Percentiles rank a stretch among this genome's conserved stretches.
Evolutionary conservation across 805 yeast species (phyloP).

Genomic region (Ogataea neopini): DNA sequence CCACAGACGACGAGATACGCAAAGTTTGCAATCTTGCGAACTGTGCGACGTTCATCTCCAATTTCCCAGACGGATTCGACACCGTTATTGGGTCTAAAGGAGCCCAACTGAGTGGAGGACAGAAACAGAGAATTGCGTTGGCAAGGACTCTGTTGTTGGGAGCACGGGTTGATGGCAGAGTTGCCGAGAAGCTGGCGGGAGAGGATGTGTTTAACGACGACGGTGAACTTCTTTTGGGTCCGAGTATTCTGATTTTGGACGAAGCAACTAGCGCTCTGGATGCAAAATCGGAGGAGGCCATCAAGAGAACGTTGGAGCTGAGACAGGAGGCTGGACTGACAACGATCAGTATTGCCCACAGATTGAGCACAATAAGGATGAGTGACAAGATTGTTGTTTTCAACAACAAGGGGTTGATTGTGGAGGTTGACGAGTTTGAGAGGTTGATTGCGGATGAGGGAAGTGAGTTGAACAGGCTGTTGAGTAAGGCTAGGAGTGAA

Average conservation of each 20-base stretch:
- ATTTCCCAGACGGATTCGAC: slow-evolving; percentile 79
- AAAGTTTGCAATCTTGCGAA: slow-evolving; percentile 72
- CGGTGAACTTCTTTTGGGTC: slow-evolving; percentile 43
- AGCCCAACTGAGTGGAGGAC: slow-evolving; percentile 91
- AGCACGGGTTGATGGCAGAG: slow-evolving; percentile 19
- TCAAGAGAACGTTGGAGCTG: slow-evolving; percentile 65
- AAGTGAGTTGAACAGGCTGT: slow-evolving; percentile 46
- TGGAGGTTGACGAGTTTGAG: slow-evolving; percentile 65
- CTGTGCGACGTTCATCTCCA: slow-evolving; percentile 63
- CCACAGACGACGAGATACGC: slow-evolving; percentile 58
- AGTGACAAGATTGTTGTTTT: slow-evolving; percentile 81
- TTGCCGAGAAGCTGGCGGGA: slow-evolving; percentile 7
- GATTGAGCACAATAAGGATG: slow-evolving; percentile 83
- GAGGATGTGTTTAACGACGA: slow-evolving; percentile 24
- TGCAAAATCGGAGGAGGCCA: slow-evolving; percentile 82
- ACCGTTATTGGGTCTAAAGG: slow-evolving; percentile 87
- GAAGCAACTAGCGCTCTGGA: slow-evolving; percentile 96
- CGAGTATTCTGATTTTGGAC: slow-evolving; percentile 80
- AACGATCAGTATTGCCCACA: slow-evolving; percentile 87
- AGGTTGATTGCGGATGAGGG: slow-evolving; percentile 47
- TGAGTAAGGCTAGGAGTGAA: slow-evolving; percentile 34
- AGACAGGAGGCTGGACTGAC: slow-evolving; percentile 63
- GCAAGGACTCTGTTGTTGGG: slow-evolving; percentile 79
- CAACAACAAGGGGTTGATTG: slow-evolving; percentile 66
- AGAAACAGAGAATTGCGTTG: slow-evolving; percentile 87